phyloP scores from a whole-genome alignment of 306 rosid genomes.

The Rubus idaeus region DNA sequence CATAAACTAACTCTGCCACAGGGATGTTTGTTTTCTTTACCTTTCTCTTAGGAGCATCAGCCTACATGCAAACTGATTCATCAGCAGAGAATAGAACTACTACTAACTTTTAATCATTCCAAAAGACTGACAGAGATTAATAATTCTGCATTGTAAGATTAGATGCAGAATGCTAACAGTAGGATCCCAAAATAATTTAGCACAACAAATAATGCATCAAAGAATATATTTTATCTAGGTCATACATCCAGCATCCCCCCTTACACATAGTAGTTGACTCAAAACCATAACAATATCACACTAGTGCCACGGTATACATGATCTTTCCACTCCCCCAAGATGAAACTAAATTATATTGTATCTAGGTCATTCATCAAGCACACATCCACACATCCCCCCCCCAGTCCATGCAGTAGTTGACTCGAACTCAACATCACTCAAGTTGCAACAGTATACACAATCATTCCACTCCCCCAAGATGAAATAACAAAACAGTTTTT shows the following conservation, averaged over 20 bases:
- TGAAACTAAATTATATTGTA: neutral
- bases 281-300: neutral
- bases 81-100: neutral
- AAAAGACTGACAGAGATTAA: neutral
- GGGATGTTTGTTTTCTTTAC: constrained; percentile 74
- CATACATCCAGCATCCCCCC: neutral
- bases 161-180: neutral
- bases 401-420: neutral
- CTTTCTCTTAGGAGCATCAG: constrained; percentile 79
- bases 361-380: neutral
- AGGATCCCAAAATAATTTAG: neutral
- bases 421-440: neutral
- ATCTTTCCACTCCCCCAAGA: neutral
- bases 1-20: constrained; percentile 68
- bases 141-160: neutral
- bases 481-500: neutral
- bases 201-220: neutral
- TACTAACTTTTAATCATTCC: neutral
- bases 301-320: neutral
- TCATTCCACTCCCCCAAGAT: neutral
- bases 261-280: neutral
- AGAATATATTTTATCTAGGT: neutral
- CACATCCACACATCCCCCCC: too few relatives aligned
- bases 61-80: constrained; percentile 29
- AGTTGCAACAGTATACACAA: neutral